Percentiles rank a stretch among this genome's conserved stretches.
Evolutionary conservation across 2,329 filamentous ascomycete genomes (phyloP).

Genomic region (Monilinia polystroma): DNA sequence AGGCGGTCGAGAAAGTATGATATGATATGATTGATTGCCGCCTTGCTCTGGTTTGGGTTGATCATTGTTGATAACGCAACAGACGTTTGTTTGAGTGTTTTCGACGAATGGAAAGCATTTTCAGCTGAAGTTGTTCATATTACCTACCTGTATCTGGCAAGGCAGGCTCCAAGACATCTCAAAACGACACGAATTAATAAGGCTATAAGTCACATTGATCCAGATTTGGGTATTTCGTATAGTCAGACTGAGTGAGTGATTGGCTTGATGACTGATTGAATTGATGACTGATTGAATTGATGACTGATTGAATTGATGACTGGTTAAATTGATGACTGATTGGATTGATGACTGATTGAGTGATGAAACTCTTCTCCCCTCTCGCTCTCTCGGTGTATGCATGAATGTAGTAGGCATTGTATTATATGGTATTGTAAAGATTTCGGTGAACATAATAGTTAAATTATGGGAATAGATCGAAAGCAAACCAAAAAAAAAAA

Average conservation of each 20-base stretch:
- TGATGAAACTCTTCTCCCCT: too few relatives aligned
- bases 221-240: neutral
- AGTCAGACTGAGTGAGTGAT: too few relatives aligned
- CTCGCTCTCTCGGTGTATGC: neutral
- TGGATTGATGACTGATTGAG: too few relatives aligned
- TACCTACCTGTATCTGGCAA: neutral
- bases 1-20: neutral
- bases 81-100: neutral
- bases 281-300: neutral
- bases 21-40: neutral
- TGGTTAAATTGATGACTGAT: too few relatives aligned
- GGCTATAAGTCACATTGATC: conserved; percentile 9
- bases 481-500: neutral
- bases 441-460: neutral
- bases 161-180: neutral
- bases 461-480: neutral
- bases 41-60: neutral
- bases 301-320: too few relatives aligned
- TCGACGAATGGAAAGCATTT: neutral
- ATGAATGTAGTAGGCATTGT: neutral
- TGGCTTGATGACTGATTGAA: neutral
- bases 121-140: conserved; percentile 3
- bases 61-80: neutral
- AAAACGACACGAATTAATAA: neutral
- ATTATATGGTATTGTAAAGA: too few relatives aligned